Conservation (phyloP, 1,284 basidiomycete species). For the Veloboletus limbatus region DNA sequence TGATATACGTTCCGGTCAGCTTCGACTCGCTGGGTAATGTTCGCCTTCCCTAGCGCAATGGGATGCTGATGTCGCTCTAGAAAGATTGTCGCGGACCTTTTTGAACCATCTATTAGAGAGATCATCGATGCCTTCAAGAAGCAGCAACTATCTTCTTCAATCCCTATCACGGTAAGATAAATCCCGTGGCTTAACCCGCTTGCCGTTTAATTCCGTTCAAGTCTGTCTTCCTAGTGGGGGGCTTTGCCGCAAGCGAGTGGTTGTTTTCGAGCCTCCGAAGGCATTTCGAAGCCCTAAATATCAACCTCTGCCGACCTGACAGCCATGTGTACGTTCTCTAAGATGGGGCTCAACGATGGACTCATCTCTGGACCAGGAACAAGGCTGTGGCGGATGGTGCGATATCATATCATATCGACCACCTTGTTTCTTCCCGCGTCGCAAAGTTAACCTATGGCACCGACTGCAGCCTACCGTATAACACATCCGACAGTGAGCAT, state of each 20-base stretch:
- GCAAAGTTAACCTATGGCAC: conserved; percentile 46
- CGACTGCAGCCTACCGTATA: conserved; percentile 29
- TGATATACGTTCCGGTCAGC: conserved; percentile 47
- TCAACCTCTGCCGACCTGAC: conserved; percentile 39
- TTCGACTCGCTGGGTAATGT: conserved; percentile 43
- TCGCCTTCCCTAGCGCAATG: not conserved
- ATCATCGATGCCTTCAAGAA: conserved; percentile 40
- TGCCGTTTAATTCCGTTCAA: conserved; percentile 9
- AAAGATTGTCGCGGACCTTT: conserved; percentile 41
- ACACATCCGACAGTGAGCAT: conserved; percentile 37
- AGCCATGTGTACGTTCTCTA: conserved; percentile 36
- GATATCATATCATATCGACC: conserved; percentile 53
- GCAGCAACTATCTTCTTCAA: conserved; percentile 33
- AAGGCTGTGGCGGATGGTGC: no score
- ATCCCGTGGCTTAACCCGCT: not conserved
- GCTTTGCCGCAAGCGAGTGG: conserved; percentile 52
- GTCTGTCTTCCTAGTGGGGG: conserved; percentile 42
- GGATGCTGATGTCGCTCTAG: conserved; percentile 23
- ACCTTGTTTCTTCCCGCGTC: conserved; percentile 45
- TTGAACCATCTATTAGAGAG: conserved; percentile 44
- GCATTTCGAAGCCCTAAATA: conserved; percentile 28
- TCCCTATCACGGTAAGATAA: conserved; percentile 34
- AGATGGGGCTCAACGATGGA: not conserved
- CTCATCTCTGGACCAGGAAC: conserved; percentile 37
- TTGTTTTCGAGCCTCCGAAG: conserved; percentile 39